phyloP scores from a whole-genome alignment of 805 yeast species.

The Blastobotrys peoriensis region DNA sequence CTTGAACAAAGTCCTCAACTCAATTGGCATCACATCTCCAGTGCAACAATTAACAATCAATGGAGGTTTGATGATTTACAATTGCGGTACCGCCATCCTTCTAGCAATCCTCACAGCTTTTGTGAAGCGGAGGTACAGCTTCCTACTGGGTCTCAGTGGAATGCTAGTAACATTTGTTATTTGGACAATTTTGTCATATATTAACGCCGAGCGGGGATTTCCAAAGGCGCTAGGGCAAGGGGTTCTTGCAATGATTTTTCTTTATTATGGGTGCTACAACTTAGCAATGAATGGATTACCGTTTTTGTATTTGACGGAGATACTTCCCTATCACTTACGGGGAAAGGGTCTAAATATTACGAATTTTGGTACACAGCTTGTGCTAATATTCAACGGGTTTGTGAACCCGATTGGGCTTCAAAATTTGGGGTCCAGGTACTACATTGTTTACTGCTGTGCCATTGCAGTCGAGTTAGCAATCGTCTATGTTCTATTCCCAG shows the following conservation, averaged over 20 bases:
- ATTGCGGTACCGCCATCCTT: conserved; percentile 7
- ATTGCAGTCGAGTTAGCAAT: conserved; percentile 27
- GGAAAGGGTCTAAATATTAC: conserved; percentile 9
- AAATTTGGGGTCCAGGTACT: conserved; percentile 25
- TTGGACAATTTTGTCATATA: conserved; percentile 30
- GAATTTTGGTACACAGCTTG: conserved; percentile 1
- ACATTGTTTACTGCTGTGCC: conserved; percentile 30
- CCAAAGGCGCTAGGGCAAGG: conserved; percentile 8
- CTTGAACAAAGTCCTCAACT: conserved; percentile 42
- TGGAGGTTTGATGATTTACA: conserved; percentile 13
- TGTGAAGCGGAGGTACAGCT: conserved; percentile 10
- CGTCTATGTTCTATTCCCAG: conserved; percentile 35
- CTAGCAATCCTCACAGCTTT: conserved; percentile 12
- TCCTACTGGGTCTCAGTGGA: conserved; percentile 8
- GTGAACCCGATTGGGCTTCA: conserved; percentile 3
- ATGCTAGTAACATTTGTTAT: conserved; percentile 21
- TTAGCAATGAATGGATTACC: conserved; percentile 31
- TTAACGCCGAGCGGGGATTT: conserved; percentile 7
- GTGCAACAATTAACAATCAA: conserved; percentile 14
- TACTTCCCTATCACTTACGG: conserved; percentile 14
- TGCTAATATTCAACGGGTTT: conserved; percentile 7
- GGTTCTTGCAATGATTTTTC: conserved; percentile 14
- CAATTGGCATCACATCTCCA: conserved; percentile 45
- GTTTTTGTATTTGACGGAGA: conserved; percentile 34
- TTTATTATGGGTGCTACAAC: conserved; percentile 11